phyloP scores from a whole-genome alignment of 2,329 filamentous ascomycete species.

The Colletotrichum agaves region DNA sequence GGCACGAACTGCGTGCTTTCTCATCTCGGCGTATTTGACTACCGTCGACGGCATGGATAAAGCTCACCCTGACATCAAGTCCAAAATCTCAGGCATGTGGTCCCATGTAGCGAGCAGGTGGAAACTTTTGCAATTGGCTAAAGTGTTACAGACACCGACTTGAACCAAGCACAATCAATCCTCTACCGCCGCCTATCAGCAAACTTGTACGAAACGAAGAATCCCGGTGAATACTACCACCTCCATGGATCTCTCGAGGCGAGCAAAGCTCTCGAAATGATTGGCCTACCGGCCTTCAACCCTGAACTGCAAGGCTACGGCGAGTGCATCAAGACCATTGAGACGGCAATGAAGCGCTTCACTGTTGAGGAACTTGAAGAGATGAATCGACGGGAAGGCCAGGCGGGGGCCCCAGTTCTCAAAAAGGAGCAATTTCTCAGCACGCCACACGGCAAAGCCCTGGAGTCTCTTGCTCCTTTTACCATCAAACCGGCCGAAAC shows the following conservation, averaged over 20 bases:
- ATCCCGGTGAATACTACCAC: constrained; percentile 70
- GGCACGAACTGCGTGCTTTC: constrained; percentile 64
- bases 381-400: constrained; percentile 59
- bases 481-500: constrained; percentile 57
- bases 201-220: constrained; percentile 72
- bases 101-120: not conserved
- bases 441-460: constrained; percentile 57
- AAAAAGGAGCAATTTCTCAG: constrained; percentile 64
- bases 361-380: constrained; percentile 61
- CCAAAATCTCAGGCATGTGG: constrained; percentile 36
- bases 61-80: constrained; percentile 56
- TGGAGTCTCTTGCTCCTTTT: constrained; percentile 50
- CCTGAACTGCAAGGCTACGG: constrained; percentile 66
- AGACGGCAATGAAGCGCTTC: constrained; percentile 61
- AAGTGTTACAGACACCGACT: constrained; percentile 66
- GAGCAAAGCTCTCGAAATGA: constrained; percentile 70
- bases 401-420: constrained; percentile 65
- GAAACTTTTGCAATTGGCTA: not conserved
- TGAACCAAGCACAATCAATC: constrained; percentile 72
- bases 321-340: constrained; percentile 64
- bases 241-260: constrained; percentile 76
- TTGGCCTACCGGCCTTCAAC: constrained; percentile 68
- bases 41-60: constrained; percentile 65
- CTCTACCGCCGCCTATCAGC: constrained; percentile 73
- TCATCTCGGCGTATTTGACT: constrained; percentile 68